Percentiles rank a stretch among this genome's conserved stretches.
These are phyloP conservation scores for Apiospora phragmitis DNA, from an alignment of 2,329 filamentous ascomycete genomes.

Conservation along the genomic window DNA sequence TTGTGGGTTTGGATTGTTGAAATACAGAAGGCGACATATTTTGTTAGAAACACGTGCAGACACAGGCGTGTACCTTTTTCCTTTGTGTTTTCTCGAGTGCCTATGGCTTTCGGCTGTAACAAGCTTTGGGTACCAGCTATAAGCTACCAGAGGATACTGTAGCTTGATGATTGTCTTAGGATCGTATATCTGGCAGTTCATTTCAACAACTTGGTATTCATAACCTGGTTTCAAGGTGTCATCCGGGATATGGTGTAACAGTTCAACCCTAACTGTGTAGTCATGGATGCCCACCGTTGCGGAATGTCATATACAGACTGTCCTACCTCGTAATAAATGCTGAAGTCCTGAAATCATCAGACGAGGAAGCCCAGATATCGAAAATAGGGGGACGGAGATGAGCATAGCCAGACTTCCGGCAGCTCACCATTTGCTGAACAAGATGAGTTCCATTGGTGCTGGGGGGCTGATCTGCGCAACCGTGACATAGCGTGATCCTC, in stretches of 20 bases:
- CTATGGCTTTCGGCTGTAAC: slow-evolving; percentile 14
- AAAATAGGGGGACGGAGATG: neutral
- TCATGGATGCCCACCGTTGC: neutral
- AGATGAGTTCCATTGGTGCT: neutral
- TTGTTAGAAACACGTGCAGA: neutral
- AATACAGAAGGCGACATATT: neutral
- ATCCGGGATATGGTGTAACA: neutral
- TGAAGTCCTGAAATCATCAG: neutral
- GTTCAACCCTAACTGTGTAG: neutral
- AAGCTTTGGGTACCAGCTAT: slow-evolving; percentile 6
- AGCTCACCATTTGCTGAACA: neutral
- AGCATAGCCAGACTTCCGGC: neutral
- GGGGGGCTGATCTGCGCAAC: neutral
- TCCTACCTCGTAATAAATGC: neutral
- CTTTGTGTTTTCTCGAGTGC: neutral
- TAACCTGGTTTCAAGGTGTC: slow-evolving; percentile 19
- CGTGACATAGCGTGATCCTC: neutral
- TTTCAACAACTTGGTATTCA: neutral
- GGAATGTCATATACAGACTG: neutral
- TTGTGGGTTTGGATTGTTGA: neutral
- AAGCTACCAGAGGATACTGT: neutral
- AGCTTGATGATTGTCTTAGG: neutral
- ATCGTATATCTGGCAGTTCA: neutral
- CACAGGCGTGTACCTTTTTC: neutral
- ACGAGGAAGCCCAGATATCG: neutral